A percentile compares a stretch with the other conserved stretches of the same genome.
Evolutionary conservation across 495 filamentous ascomycete species (phyloP).

Genomic region (Xylaria castorea): DNA sequence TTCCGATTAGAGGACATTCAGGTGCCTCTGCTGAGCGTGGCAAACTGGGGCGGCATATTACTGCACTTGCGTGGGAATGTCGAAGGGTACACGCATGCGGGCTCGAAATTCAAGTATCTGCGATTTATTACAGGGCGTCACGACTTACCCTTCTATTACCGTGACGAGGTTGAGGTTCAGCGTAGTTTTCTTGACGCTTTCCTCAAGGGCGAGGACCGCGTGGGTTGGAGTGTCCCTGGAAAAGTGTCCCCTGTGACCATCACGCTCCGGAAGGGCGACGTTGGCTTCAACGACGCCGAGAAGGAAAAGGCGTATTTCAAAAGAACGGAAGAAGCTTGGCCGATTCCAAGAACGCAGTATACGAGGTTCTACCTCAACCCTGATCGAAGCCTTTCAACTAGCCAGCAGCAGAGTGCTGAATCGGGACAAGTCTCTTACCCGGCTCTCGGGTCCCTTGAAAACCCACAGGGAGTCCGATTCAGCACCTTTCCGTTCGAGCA

Average conservation of each 20-base stretch:
- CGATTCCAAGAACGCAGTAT: slow-evolving; percentile 66
- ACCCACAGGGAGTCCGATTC: slow-evolving; percentile 59
- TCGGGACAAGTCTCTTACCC: slow-evolving; percentile 57
- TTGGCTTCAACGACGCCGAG: slow-evolving; percentile 66
- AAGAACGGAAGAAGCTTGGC: slow-evolving; percentile 67
- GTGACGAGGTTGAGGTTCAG: slow-evolving; percentile 68
- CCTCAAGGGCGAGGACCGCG: slow-evolving; percentile 65
- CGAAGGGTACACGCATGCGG: slow-evolving; percentile 64
- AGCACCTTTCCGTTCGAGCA: slow-evolving; percentile 57
- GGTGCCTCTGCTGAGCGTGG: slow-evolving; percentile 66
- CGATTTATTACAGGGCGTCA: slow-evolving; percentile 73
- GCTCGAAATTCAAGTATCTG: slow-evolving; percentile 68
- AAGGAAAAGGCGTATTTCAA: slow-evolving; percentile 58
- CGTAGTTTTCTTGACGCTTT: slow-evolving; percentile 71
- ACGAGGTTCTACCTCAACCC: slow-evolving; percentile 60
- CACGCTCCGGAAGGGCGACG: slow-evolving; percentile 65
- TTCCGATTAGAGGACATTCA: slow-evolving; percentile 67
- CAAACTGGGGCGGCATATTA: slow-evolving; percentile 71
- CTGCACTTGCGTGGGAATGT: slow-evolving; percentile 71
- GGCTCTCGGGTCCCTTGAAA: slow-evolving; percentile 59
- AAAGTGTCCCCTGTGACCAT: slow-evolving; percentile 63
- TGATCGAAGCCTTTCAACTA: slow-evolving; percentile 38
- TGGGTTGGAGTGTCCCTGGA: slow-evolving; percentile 62
- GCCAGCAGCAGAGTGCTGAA: not conserved
- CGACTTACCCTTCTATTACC: slow-evolving; percentile 74